A percentile compares a stretch with the other conserved stretches of the same genome.
These are phyloP conservation scores for Pyrus communis DNA, from an alignment of 306 rosid species.

Conservation along the genomic window DNA sequence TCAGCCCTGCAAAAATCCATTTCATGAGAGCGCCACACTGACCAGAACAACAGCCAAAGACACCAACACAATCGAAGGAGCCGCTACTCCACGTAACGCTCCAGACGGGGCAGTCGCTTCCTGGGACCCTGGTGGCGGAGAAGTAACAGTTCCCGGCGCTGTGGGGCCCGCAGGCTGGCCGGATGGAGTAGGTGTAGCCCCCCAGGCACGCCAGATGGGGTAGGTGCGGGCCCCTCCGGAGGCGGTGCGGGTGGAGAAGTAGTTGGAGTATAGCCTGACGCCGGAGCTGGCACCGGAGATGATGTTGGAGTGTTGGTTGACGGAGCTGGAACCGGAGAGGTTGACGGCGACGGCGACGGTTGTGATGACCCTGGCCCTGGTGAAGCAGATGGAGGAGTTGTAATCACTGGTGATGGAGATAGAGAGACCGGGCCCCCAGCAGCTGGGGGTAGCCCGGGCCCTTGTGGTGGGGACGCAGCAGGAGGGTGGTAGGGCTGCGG, in stretches of 20 bases:
- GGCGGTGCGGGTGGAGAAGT: background rate
- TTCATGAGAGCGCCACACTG: conserved; percentile 18
- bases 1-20: background rate
- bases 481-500: background rate
- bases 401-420: conserved; percentile 7
- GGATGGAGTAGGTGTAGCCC: conserved; percentile 9
- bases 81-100: conserved; percentile 3
- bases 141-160: background rate
- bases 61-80: conserved; percentile 18
- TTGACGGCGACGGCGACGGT: background rate
- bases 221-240: background rate
- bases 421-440: background rate
- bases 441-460: background rate
- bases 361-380: background rate
- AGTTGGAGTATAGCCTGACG: background rate
- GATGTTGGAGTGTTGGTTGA: background rate
- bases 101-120: background rate
- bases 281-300: background rate
- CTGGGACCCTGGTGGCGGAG: conserved; percentile 13
- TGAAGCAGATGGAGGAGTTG: background rate
- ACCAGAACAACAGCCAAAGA: conserved; percentile 25
- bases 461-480: background rate
- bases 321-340: background rate
- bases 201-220: background rate
- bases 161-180: background rate